Evolutionary conservation across 2,329 filamentous ascomycete species (phyloP), one percentile per base, ranked within the genome.

Genomic region (Kalmusia sp.): DNA sequence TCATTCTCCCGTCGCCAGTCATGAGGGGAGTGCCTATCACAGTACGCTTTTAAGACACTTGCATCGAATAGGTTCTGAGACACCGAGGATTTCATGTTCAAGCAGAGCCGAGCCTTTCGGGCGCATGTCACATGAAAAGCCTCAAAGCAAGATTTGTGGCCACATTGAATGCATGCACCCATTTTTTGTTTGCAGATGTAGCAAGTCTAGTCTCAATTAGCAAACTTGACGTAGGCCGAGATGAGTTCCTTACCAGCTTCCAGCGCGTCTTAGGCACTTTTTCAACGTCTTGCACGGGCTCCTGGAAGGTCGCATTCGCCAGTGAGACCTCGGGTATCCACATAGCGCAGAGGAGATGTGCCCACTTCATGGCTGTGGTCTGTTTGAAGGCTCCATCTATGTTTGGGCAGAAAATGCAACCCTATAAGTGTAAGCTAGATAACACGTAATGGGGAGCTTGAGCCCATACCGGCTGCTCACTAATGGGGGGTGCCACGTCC

Each of bases 301-400:
- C 95, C 91, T 98, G 97, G 71, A 98, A 95, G 6, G 93, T 96
- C 57, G 92, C 90, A 69, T 99, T 99, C 12, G 93, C 95, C 44
- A 99, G 85, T 3, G 91, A 93, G 6, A 98, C 92, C 76, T 99
- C 95, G 0, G 95, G 95, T 65, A 99, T 97, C 95, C 95, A 99
- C 80, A 98, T 95, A 27, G 95, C 92, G 71, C 95, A 99, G 7
- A 99, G 85, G 9, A 99, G 78, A 82, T 99, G 95, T 22, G 93
- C 91, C 95, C 95, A 99, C 77, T 96, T 95, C 2, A 93, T 92
- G 2, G 91, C 90, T 61, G 92, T 97, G 1, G 95, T 98, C 76
- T 98, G 95, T 74, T 99, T 99, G 80, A 99, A 99, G 3, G 95
- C 95, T 12, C 95, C 95, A 65, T 98, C 95, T 1, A 91, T 95